Conservation (phyloP, 805 yeast species). For the Saturnispora silvae region DNA sequence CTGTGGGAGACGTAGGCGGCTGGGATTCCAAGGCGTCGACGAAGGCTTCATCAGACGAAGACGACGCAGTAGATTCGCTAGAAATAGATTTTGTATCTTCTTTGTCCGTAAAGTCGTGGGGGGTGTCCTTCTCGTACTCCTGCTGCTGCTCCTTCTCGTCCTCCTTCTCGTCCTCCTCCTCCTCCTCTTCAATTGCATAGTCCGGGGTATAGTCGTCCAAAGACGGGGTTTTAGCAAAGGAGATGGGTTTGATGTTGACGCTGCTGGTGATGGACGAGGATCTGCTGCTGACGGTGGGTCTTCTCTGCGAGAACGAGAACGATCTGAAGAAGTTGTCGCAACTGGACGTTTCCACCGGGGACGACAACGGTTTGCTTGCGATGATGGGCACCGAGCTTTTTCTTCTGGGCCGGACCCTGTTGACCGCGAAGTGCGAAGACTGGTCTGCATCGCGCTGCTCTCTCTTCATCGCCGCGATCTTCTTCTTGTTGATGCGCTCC, state of each 20-base stretch:
- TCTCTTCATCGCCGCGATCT: slow-evolving; percentile 15
- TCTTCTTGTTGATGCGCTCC: slow-evolving; percentile 21
- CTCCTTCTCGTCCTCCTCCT: background rate
- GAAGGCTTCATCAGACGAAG: slow-evolving; percentile 9
- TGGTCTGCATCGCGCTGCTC: slow-evolving; percentile 15
- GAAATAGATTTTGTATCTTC: background rate
- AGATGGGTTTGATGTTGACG: slow-evolving; percentile 1
- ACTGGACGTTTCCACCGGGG: slow-evolving; percentile 30
- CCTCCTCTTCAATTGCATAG: slow-evolving; percentile 7
- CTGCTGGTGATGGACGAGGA: slow-evolving; percentile 5
- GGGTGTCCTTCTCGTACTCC: background rate
- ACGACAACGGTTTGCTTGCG: slow-evolving; percentile 38
- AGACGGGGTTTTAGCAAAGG: slow-evolving; percentile 6
- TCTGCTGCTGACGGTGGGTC: slow-evolving; percentile 12
- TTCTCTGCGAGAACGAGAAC: slow-evolving; percentile 24
- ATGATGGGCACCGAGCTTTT: slow-evolving; percentile 27
- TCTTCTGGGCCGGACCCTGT: slow-evolving; percentile 5
- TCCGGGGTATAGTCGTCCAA: slow-evolving; percentile 1
- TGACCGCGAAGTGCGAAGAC: slow-evolving; percentile 4
- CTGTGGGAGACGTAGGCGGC: no score
- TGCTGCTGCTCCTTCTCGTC: no score
- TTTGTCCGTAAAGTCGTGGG: no score
- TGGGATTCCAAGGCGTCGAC: no score
- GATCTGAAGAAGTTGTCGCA: slow-evolving; percentile 28
- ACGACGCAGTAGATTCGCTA: slow-evolving; percentile 26